Evolutionary conservation across 2,329 filamentous ascomycete species (phyloP), one percentile per base, ranked within the genome.

Genomic region (Drechslerella coelobrocha): DNA sequence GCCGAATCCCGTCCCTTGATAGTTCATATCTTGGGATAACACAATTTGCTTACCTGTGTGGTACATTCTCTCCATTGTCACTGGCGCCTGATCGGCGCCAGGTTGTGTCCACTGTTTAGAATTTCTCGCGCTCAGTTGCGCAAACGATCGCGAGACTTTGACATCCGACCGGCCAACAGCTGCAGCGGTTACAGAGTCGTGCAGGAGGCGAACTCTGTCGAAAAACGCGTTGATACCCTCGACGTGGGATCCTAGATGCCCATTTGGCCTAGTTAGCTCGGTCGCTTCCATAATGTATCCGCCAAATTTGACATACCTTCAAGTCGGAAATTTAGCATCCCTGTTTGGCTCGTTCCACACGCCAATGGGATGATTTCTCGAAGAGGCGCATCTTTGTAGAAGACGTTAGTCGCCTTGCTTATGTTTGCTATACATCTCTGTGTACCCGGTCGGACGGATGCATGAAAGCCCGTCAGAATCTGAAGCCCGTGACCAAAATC

Each of bases 371-470:
- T 50, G 26, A 17, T 50, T 9, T 10, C 7, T 3, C 19, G 24
- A 23, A 27, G 21, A 2, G 1, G 1, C 19, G n/a, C 80, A 1
- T 80, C 74, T 73, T 84, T 80, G 77, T 85, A 86, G 74, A 86
- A 88, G 0, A 85, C 84, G 1, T 82, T 81, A 47, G 83, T 83
- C 7, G 84, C 84, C 24, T 88, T 85, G 65, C 89, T 87, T 2
- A 88, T 79, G 62, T 89, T 89, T 10, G 88, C 76, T 0, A 89
- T 75, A 2, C 88, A 78, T 2, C 85, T 81, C 39, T 81, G 82
- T 12, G 84, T 84, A 1, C 84, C 83, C 1, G 84, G 82, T 3
- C 87, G 84, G 27, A 86, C 83, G 12, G 73, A 75, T 1, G 74
- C 74, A 34, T 74, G 74, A 29, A 72, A 73, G 0, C 73, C 73